Conservation (phyloP, 78 protist species). For the Pelomyxa schiedti region DNA sequence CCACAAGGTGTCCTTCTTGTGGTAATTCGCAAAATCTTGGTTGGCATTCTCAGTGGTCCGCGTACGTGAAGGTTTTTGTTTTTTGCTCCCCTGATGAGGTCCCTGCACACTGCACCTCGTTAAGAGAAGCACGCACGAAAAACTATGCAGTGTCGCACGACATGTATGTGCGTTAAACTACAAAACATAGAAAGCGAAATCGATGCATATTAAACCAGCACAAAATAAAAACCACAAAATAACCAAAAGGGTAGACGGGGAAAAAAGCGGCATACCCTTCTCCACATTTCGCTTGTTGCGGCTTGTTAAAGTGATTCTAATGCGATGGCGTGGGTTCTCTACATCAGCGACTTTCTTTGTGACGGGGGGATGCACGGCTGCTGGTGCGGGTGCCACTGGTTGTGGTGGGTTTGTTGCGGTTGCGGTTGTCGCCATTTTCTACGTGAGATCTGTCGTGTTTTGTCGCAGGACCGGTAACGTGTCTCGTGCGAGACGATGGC, state of each 20-base stretch:
- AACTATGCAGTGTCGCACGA: background rate
- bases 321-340: slow-evolving; percentile 2
- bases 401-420: no score
- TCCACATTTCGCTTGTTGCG: slow-evolving; percentile 89
- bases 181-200: background rate
- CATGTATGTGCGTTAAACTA: background rate
- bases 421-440: no score
- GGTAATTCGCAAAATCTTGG: slow-evolving; percentile 89
- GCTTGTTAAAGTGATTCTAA: slow-evolving; percentile 93
- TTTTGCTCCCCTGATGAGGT: slow-evolving; percentile 83
- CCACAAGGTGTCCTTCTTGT: slow-evolving; percentile 99
- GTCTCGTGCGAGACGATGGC: no score
- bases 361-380: background rate
- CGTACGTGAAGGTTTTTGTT: slow-evolving; percentile 67
- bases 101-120: slow-evolving; percentile 65
- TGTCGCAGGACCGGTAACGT: no score
- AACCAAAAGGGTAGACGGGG: no score
- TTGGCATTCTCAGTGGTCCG: slow-evolving; percentile 99
- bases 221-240: background rate
- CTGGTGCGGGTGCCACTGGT: no score
- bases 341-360: background rate
- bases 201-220: background rate
- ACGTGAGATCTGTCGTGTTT: no score
- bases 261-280: slow-evolving; percentile 50
- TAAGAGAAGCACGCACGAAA: no score